Evolutionary conservation across 805 yeast species (phyloP), one percentile per base, ranked within the genome.

Genomic region (Spathaspora passalidarum): DNA sequence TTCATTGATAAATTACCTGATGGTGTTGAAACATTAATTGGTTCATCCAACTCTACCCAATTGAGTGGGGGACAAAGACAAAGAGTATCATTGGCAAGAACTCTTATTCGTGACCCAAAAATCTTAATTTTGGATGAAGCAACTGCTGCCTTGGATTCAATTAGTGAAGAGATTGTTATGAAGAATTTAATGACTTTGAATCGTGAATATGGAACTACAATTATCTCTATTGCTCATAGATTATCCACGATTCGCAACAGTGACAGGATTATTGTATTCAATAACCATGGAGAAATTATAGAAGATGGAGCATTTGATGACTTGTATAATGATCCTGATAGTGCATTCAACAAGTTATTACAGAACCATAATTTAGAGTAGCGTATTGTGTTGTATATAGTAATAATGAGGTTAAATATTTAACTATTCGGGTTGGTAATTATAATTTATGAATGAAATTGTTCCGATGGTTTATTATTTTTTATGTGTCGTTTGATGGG

Each of bases 51-150:
- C 42, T 78, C 95, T 0, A 67, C 76, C 1, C 96, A 89, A 59
- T 72, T 92, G 45, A 86, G 96, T 49, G 98, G 97, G 17, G 98
- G 98, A 13, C 98, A 92, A 63, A 88, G 87, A 67, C 98, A 92
- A 63, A 72, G 98, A 55, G 82, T 92, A 38, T 96, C 97, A 6
- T 73, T 92, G 47, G 97, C 97, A 1, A 76, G 98, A 49, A 88
- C 97, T 0, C 73, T 92, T 43, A 74, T 92, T 43, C 73, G 87
- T 43, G 76, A 82, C 38, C 97, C 98, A 2, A 75, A 84, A 5
- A 75, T 92, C n/a, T 68, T 92, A 47, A 81, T 92, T 25, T 68
- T 92, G 48, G 98, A 92, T 62, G 98, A 92, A 62, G 96, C 97
- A 11, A 92, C 98, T 0, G 87, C 96, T 26, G 97, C 97, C 0